Conservation (phyloP, 148 eudicot genomes). For the Oxyria digyna region DNA sequence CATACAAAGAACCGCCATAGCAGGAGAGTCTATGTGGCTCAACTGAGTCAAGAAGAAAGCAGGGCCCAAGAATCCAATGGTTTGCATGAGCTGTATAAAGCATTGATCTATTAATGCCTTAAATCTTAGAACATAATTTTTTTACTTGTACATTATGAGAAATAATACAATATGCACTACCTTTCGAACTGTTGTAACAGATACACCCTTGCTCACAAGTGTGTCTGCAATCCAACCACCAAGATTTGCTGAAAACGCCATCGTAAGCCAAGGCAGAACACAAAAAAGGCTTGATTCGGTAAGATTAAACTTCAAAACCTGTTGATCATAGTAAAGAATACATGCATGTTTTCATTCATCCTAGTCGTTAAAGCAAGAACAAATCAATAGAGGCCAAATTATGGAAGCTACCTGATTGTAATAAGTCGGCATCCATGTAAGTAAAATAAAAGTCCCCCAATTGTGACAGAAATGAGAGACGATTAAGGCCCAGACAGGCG, state of each 20-base stretch:
- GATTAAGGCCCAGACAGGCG: conserved; percentile 94
- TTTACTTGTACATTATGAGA: neutral
- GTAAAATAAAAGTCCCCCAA: conserved; percentile 94
- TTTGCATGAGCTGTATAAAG: conserved; percentile 69
- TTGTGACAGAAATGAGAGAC: conserved; percentile 95
- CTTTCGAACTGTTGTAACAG: conserved; percentile 83
- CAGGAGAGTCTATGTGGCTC: conserved; percentile 85
- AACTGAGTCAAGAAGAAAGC: conserved; percentile 89
- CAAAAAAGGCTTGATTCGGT: conserved; percentile 70
- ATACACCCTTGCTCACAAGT: conserved; percentile 71
- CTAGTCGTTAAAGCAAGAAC: neutral
- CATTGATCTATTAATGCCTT: neutral
- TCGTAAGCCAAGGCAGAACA: conserved; percentile 93
- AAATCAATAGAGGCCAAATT: neutral
- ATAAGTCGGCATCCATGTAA: conserved; percentile 99
- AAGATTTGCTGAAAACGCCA: conserved; percentile 86
- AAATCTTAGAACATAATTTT: neutral
- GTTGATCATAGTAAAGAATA: conserved; percentile 6
- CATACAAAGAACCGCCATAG: conserved; percentile 92
- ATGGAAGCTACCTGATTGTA: conserved; percentile 58
- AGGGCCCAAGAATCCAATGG: conserved; percentile 97
- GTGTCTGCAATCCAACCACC: conserved; percentile 99
- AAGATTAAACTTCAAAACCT: conserved; percentile 88
- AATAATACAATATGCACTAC: conserved; percentile 23
- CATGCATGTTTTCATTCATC: neutral